Evolutionary conservation across 2,329 filamentous ascomycete genomes (phyloP), one percentile per base, ranked within the genome.

Genomic region (Colletotrichum theobromicola): DNA sequence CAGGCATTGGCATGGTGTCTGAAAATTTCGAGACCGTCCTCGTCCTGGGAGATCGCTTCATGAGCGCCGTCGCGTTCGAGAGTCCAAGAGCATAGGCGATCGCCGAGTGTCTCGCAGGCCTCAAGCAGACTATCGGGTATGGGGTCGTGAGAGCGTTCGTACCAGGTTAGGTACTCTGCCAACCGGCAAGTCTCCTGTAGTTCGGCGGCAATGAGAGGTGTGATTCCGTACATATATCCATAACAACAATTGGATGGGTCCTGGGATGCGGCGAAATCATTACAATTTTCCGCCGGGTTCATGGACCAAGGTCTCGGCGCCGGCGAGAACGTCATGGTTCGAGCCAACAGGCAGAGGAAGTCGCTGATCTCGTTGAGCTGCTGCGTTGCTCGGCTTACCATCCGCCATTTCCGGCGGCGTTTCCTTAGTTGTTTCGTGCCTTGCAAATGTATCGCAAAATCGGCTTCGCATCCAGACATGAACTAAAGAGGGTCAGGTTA

Each of bases 311-410:
- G 58, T 10, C n/a, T 5, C 7, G 21, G 24, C 9, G 58, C 24
- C 16, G 42, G n/a, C 4, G 21, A 35, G 5, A 70, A 70, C 7
- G 60, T 50, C 18, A 70, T 42, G 5, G 67, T 70, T 5, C 67
- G 67, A 21, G 60, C 60, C 18, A 70, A 26, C 5, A 70, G 24
- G 32, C 28, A 32, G 5, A 70, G 46, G 4, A 70, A 70, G 26
- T 70, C 67, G 9, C 67, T 70, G 37, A 70, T 70, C 7, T 70
- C 67, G 10, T 70, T 65, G 2, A 70, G 60, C 18, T 70, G 67
- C 16, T 35, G 67, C 4, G 60, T 70, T 13, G 37, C 58, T 32
- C 32, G 24, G 24, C 58, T 55, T 5, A 57, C 42, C 5, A 55
- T 28, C 16, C 24, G 37, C 67, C 67, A 70, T 30, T 30, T 30